Evolutionary conservation across 306 rosid species (phyloP).

Genomic region (Mimosa bimucronata): DNA sequence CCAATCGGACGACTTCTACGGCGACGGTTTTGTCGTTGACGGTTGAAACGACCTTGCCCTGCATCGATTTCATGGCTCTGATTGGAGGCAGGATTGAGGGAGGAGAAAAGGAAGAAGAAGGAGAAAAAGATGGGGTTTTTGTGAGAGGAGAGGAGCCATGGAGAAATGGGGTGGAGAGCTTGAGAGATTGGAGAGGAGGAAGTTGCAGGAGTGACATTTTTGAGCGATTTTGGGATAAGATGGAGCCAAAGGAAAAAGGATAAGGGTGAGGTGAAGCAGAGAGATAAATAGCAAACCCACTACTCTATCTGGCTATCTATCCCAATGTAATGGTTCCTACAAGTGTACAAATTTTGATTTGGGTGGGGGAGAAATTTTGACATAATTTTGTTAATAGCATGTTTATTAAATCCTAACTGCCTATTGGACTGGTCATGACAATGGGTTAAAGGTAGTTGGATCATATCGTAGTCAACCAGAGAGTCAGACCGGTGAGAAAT

Average conservation of each 20-base stretch:
- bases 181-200: slow-evolving; percentile 52
- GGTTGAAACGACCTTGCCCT: slow-evolving; percentile 79
- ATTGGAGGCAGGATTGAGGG: slow-evolving; percentile 53
- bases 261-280: too few species aligned
- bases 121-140: slow-evolving; percentile 47
- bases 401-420: too few species aligned
- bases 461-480: too few species aligned
- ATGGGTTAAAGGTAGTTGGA: too few species aligned
- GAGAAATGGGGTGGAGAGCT: slow-evolving; percentile 63
- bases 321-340: too few species aligned
- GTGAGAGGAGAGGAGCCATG: slow-evolving; percentile 57
- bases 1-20: slow-evolving; percentile 83
- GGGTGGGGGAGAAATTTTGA: too few species aligned
- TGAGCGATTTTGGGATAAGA: slow-evolving; percentile 6
- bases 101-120: slow-evolving; percentile 34
- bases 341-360: too few species aligned
- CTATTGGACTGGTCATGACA: too few species aligned
- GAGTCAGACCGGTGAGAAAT: too few species aligned
- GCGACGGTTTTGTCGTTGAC: slow-evolving; percentile 82
- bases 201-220: slow-evolving; percentile 66
- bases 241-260: slow-evolving; percentile 11
- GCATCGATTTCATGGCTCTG: slow-evolving; percentile 71
- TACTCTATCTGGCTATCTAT: too few species aligned
- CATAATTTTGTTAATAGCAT: too few species aligned
- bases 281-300: too few species aligned